A percentile compares a stretch with the other conserved stretches of the same genome.
Conservation (phyloP, 169 alveolate genomes). For the Plasmodium fragile region DNA sequence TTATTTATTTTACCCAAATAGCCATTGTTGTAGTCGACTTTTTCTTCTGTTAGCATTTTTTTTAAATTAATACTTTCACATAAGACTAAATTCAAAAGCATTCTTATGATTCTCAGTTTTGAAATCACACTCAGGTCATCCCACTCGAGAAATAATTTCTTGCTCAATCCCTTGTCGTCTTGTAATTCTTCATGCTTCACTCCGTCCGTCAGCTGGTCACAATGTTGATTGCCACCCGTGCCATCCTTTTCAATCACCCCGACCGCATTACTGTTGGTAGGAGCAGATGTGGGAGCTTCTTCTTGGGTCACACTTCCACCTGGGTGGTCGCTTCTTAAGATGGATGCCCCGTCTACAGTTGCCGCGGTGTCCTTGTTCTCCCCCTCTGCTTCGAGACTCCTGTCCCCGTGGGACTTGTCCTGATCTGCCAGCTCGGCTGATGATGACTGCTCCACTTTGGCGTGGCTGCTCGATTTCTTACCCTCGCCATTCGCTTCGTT, state of each 20-base stretch:
- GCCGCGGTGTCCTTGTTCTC: background rate
- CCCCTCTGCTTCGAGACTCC: background rate
- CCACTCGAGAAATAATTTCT: slow-evolving; percentile 70
- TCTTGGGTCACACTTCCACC: background rate
- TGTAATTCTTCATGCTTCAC: background rate
- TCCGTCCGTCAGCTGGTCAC: background rate
- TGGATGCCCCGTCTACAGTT: background rate
- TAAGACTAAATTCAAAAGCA: slow-evolving; percentile 63
- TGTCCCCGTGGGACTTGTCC: background rate
- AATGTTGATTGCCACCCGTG: background rate
- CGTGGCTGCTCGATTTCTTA: background rate
- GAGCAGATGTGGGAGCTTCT: background rate
- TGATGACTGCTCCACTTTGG: background rate
- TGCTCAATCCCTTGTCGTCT: slow-evolving; percentile 14
- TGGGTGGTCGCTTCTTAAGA: background rate
- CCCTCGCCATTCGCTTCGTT: background rate
- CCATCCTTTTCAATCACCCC: background rate
- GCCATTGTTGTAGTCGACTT: slow-evolving; percentile 36
- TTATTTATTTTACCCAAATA: slow-evolving; percentile 40
- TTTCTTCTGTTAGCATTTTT: slow-evolving; percentile 4
- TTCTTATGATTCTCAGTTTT: slow-evolving; percentile 46
- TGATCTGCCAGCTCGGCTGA: background rate
- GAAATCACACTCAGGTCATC: slow-evolving; percentile 32
- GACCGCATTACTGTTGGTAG: background rate
- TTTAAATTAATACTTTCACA: slow-evolving; percentile 68